Base-by-base conservation (phyloP, 2,329 filamentous ascomycete species). In the Xylariaceae sp. region DNA sequence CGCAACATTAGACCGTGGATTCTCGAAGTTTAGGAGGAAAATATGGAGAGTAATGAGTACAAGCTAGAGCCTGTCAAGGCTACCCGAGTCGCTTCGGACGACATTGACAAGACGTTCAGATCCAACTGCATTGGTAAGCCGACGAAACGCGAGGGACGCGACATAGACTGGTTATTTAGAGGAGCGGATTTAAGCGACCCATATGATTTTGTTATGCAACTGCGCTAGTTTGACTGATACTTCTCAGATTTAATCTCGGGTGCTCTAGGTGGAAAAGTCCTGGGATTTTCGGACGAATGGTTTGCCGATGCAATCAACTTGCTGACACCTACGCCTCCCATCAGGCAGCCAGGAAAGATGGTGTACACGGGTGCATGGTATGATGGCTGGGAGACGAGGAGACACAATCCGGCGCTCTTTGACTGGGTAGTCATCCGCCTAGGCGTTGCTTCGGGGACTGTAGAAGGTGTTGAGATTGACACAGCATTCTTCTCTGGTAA, bases 401-500 rank as follows among this genome's bases (percentile, higher is more conserved):
- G 85, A 59, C 85, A 88, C 73, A 88, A 88, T 70, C 66, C 76
- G 9, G 81, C 79, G 55, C 76, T 81, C 0, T 87, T 87, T 62
- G 85, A 88, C 74, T 88, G 84, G 78, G 85, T 85, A 16, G 76
- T 87, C 55, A 79, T 88, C 57, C 81, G 84, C 50, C 77, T 88
- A 5, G 85, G 85, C 41, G 85, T 88, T 30, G 82, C 87, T 8
- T 89, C 86, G 1, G 90, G 89, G 40, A 86, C 79, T 13, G 82
- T 93, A 23, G 80, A 83, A 55, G 90, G 90, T 13, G 77, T 92
- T 41, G 90, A 93, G 73, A 80, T 93, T 59, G 89, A 93, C 73
- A 93, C 90, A 2, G 84, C 88, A 43, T 90, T 86, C 76, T 94
- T 93, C 79, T 85, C 82, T 55, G 90, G 90, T 55, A 93, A 93